These are phyloP conservation scores for Entamoeba moshkovskii DNA, from an alignment of 208 protist species.

Conservation along the genomic window DNA sequence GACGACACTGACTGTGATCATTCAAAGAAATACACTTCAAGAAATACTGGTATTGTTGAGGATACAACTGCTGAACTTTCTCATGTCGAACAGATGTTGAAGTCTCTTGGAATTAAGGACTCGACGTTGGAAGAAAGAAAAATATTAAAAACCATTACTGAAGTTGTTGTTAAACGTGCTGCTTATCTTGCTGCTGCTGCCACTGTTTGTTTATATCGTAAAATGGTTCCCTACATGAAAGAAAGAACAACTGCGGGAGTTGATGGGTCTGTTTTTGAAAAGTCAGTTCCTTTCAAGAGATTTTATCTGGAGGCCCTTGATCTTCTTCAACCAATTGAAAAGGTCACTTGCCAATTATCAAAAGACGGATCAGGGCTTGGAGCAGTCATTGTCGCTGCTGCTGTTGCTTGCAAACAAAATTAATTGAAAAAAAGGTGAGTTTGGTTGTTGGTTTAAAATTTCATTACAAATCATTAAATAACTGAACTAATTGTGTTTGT, in stretches of 20 bases:
- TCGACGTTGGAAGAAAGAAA: background rate
- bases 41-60: background rate
- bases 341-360: background rate
- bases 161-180: background rate
- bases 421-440: too few relatives aligned
- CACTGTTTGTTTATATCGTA: background rate
- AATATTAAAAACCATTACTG: background rate
- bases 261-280: background rate
- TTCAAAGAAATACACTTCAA: background rate
- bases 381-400: background rate
- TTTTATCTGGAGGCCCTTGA: background rate
- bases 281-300: background rate
- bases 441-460: too few relatives aligned
- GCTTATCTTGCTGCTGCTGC: background rate
- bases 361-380: background rate
- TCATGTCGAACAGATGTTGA: background rate
- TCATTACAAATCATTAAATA: too few relatives aligned
- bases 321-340: background rate
- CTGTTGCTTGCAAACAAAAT: background rate
- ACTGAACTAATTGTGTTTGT: too few relatives aligned
- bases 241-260: background rate
- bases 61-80: background rate
- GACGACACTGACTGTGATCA: background rate
- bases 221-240: background rate
- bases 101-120: background rate